Base-by-base conservation (phyloP, 1,284 basidiomycete genomes). In the Naganishia sp. region DNA sequence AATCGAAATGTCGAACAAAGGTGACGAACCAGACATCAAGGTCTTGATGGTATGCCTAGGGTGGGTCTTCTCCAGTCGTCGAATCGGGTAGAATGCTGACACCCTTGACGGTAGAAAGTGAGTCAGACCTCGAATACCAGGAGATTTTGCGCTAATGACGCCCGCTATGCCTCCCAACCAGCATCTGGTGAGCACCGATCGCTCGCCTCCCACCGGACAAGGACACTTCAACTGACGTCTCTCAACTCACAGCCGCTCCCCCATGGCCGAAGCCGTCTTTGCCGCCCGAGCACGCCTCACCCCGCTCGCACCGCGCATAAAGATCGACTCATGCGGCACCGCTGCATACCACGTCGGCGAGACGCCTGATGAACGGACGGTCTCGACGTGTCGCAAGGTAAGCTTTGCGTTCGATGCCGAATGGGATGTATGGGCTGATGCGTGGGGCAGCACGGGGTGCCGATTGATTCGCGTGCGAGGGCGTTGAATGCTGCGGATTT, bases 191-290 rank as follows among this genome's bases (percentile, higher is more conserved):
- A 39, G 49, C 49, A 7, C 13, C 21, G 13, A n/a, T 3, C 25
- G 25, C 42, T 16, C 7, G n/a, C 25, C n/a, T 48, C 36, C 2
- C 6, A 39, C 7, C 4, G 36, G 13, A 39, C 7, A 39, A 9
- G 16, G 16, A 6, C 33, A n/a, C 46, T 33, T 31, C 43, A n/a
- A 18, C 44, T 15, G 18, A 11, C 45, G 6, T 28, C n/a, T 50
- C 21, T 6, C 44, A 36, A 13, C 46, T 23, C 33, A 16, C 63
- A 78, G 77, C 63, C 77, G 77, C 42, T 78, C 78, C 18, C 78
- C 79, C 33, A 80, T 81, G 78, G 80, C 80, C 15, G 80, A 80
- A 74, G 80, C 79, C 16, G 75, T 80, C 9, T 68, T 81, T 45
- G 72, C 69, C 9, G 71, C 76, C 54, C 75, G 76, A 46, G 74